A percentile compares a stretch with the other conserved stretches of the same genome.
Evolutionary conservation across 306 rosid species (phyloP).

Genomic region (Sophora flavescens): DNA sequence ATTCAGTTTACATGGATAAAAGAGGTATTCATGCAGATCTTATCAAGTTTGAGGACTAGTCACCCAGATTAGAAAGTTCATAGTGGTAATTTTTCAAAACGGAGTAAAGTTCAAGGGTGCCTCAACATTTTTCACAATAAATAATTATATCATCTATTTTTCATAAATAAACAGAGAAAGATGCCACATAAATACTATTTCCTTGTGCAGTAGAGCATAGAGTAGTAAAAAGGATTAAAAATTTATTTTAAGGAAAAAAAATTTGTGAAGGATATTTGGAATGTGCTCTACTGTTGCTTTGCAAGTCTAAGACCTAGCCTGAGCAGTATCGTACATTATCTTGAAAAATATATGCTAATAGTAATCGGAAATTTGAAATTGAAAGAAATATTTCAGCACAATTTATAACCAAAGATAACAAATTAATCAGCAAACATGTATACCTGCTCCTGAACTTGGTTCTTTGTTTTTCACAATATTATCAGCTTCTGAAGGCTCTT

Average conservation of each 20-base stretch:
- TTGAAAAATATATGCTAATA: background rate
- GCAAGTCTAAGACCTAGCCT: background rate
- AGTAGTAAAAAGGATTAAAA: background rate
- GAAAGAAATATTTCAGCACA: conserved; percentile 24
- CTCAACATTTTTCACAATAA: background rate
- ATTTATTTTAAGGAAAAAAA: background rate
- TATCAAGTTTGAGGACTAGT: too few relatives aligned
- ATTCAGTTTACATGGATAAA: background rate
- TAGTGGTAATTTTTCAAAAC: background rate
- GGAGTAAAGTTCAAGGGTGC: background rate
- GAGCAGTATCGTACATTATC: background rate
- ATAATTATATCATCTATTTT: background rate
- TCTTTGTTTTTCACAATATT: conserved; percentile 55
- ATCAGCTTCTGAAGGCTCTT: conserved; percentile 55
- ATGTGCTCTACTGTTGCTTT: background rate
- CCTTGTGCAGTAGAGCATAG: background rate
- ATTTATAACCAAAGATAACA: conserved; percentile 10
- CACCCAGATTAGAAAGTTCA: background rate
- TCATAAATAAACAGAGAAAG: background rate
- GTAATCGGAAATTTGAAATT: conserved; percentile 25
- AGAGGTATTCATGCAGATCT: too few relatives aligned
- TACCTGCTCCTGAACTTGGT: conserved; percentile 74
- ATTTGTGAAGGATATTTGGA: conserved; percentile 18
- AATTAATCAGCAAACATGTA: conserved; percentile 25
- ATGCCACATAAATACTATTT: background rate